Evolutionary conservation across 2,329 filamentous ascomycete genomes (phyloP), one percentile per base, ranked within the genome.

Genomic region (Malbranchea zuffiana): DNA sequence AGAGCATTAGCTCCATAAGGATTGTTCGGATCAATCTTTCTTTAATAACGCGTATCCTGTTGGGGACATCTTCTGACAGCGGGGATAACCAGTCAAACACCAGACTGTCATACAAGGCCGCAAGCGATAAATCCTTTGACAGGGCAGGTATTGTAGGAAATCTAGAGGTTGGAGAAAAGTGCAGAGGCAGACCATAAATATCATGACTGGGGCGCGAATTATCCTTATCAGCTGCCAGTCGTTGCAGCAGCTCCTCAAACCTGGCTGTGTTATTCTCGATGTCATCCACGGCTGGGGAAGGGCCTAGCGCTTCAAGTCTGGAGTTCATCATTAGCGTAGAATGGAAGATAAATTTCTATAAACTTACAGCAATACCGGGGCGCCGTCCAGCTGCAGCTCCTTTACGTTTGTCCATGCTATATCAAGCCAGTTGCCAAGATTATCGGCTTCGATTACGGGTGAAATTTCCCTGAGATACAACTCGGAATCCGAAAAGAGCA

Each of bases 1-100:
- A 50, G 13, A 63, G 39, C 17, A 51, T 45, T n/a, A 64, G 40
- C 39, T 64, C 59, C 10, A 52, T 53, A 15, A 56, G 50, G 31
- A 63, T 39, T 4, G 46, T 49, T 26, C 61, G 52, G 30, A 63
- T 56, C 6, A 53, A 40, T 41, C 49, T 57, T 39, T 63, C 61
- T 42, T 63, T 64, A 31, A 48, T 47, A 1, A 60, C 50, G 23
- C 61, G 50, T n/a, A 57, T 52, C 25, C 49, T 50, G n/a, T 51
- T 51, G 5, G 61, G 56, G 40, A 62, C 53, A 7, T 49, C 42
- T 5, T 44, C 45, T 3, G 56, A 49, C 20, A 63, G 42, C 21
- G 36, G 48, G 8, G 53, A 52, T 13, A 64, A 41, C 59, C 60
- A 63, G 32, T 57, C 46, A 27, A 51, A 50, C 12, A 61, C 49